Percentiles rank a stretch among this genome's conserved stretches.
phyloP scores from a whole-genome alignment of 164 flowering plant genomes.

The Umbellularia californica region DNA sequence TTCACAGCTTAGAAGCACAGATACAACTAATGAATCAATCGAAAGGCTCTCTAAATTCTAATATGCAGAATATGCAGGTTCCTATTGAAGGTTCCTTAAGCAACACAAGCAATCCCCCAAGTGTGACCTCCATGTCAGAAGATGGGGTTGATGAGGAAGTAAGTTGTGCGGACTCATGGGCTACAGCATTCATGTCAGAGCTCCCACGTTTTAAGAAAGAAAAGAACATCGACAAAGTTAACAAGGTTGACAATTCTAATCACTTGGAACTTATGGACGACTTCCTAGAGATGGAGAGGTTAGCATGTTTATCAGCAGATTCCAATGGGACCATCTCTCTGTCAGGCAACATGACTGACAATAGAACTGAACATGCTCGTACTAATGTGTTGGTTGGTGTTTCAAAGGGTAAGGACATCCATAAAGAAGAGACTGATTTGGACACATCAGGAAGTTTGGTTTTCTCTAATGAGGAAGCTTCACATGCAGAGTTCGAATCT shows the following conservation, averaged over 20 bases:
- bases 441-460: constrained; percentile 12
- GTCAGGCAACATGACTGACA: constrained; percentile 23
- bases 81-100: constrained; percentile 36
- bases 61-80: constrained; percentile 18
- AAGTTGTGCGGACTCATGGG: constrained; percentile 81
- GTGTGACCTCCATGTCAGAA: constrained; percentile 82
- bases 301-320: constrained; percentile 57
- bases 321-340: constrained; percentile 36
- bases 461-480: constrained; percentile 19
- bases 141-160: constrained; percentile 74
- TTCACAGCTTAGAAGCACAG: constrained; percentile 75
- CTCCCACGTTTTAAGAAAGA: constrained; percentile 58
- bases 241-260: constrained; percentile 41
- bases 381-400: constrained; percentile 16
- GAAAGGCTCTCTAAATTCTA: constrained; percentile 32
- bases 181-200: constrained; percentile 51
- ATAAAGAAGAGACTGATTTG: constrained; percentile 19
- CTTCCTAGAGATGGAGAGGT: constrained; percentile 95
- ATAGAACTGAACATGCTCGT: constrained; percentile 23
- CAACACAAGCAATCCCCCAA: constrained; percentile 65
- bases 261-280: constrained; percentile 89
- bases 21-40: constrained; percentile 35
- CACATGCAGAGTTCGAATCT: neutral
- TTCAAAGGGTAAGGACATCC: constrained; percentile 21
- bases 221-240: constrained; percentile 40